A percentile compares a stretch with the other conserved stretches of the same genome.
Conservation (phyloP, 2,329 filamentous ascomycete genomes). For the Alternaria dauci region DNA sequence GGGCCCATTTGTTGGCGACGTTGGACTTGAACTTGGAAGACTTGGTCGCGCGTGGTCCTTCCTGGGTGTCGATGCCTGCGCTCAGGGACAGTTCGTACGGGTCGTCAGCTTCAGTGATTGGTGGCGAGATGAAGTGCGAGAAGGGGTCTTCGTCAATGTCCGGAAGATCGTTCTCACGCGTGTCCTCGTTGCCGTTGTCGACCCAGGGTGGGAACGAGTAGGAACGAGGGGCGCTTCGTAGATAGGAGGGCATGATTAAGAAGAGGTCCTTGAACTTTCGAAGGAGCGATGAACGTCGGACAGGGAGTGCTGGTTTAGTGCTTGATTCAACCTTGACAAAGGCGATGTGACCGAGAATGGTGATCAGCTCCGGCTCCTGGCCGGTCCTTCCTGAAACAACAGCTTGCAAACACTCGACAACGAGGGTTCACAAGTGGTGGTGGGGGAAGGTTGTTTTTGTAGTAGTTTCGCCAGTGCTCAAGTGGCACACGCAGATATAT, state of each 20-base stretch:
- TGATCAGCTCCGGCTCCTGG: constrained; percentile 38
- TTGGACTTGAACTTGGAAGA: constrained; percentile 51
- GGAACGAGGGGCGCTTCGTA: constrained; percentile 38
- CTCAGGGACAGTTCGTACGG: constrained; percentile 51
- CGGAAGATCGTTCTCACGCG: constrained; percentile 35
- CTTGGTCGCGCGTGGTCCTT: constrained; percentile 42
- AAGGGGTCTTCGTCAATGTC: constrained; percentile 56
- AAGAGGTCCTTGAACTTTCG: constrained; percentile 36
- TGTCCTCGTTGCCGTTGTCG: constrained; percentile 36
- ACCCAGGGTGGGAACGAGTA: constrained; percentile 49
- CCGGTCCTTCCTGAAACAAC: constrained; percentile 40
- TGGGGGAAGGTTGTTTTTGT: constrained; percentile 25
- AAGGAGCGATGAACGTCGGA: constrained; percentile 32
- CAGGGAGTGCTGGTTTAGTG: constrained; percentile 31
- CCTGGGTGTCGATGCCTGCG: constrained; percentile 49
- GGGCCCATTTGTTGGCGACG: constrained; percentile 52
- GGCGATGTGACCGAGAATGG: constrained; percentile 26
- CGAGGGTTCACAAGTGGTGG: constrained; percentile 27
- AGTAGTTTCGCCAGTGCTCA: constrained; percentile 30
- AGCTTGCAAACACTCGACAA: constrained; percentile 27
- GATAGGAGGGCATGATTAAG: constrained; percentile 47
- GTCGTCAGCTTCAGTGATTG: constrained; percentile 53
- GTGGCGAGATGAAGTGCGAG: constrained; percentile 54
- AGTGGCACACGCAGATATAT: constrained; percentile 29
- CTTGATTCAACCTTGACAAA: constrained; percentile 40